phyloP scores from a whole-genome alignment of 441 rosid genomes.

The Adansonia madagascariensis region DNA sequence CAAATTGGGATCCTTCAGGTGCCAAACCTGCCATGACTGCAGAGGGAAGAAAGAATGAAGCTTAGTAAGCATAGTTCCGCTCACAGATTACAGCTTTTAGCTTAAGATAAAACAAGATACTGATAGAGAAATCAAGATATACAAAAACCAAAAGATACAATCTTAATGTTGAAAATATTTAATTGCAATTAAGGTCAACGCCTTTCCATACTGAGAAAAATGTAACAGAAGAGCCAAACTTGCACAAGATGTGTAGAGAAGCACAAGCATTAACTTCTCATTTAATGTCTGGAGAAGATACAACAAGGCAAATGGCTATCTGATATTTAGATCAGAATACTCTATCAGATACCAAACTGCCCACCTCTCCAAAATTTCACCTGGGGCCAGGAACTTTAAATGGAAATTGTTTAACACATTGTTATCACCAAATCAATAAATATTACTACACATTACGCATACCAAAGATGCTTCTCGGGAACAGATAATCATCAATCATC shows the following conservation, averaged over 20 bases:
- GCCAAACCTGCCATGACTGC: slow-evolving; percentile 79
- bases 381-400: not conserved
- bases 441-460: not conserved
- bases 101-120: not conserved
- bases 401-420: not conserved
- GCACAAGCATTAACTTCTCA: slow-evolving; percentile 72
- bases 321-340: slow-evolving; percentile 34
- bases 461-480: not conserved
- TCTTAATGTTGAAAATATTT: not conserved
- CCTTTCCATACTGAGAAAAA: not conserved
- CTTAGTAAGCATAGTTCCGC: not conserved
- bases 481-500: not conserved
- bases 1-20: slow-evolving; percentile 77
- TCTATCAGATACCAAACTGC: slow-evolving; percentile 40
- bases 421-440: not conserved
- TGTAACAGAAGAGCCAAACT: slow-evolving; percentile 24
- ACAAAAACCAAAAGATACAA: not conserved
- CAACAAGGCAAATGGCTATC: slow-evolving; percentile 38
- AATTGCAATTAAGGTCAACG: not conserved
- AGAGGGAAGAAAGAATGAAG: not conserved
- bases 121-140: not conserved
- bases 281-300: slow-evolving; percentile 48
- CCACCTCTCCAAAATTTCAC: slow-evolving; percentile 42
- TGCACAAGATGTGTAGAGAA: slow-evolving; percentile 31
- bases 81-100: not conserved